These are phyloP conservation scores for Paraphaeosphaeria sporulosa DNA, from an alignment of 2,329 filamentous ascomycete genomes.

Conservation along the genomic window DNA sequence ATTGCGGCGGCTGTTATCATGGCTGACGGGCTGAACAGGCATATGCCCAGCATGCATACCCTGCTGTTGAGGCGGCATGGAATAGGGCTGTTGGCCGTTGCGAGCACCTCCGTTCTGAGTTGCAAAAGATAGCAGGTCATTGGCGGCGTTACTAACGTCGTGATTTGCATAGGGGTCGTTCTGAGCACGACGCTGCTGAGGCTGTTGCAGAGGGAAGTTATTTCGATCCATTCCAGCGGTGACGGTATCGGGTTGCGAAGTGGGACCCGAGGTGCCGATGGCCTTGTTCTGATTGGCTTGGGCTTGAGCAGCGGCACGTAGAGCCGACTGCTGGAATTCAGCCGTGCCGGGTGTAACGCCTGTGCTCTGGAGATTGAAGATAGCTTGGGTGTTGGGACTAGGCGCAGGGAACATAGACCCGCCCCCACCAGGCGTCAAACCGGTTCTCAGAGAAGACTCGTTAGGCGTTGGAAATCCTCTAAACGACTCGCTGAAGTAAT, in stretches of 20 bases:
- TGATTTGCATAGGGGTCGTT: conserved; percentile 81
- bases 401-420: conserved; percentile 97
- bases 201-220: conserved; percentile 55
- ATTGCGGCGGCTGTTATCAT: conserved; percentile 60
- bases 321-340: conserved; percentile 92
- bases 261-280: conserved; percentile 50
- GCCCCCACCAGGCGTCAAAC: conserved; percentile 90
- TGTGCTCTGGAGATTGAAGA: conserved; percentile 81
- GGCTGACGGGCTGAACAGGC: conserved; percentile 55
- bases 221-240: conserved; percentile 61
- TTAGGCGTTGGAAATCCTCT: conserved; percentile 92
- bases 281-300: conserved; percentile 52
- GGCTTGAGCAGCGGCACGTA: conserved; percentile 73
- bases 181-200: conserved; percentile 51
- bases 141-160: conserved; percentile 91
- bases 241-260: conserved; percentile 54
- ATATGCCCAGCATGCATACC: conserved; percentile 56
- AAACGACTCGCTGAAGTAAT: conserved; percentile 89
- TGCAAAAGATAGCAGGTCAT: conserved; percentile 90
- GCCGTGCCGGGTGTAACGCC: conserved; percentile 88
- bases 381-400: conserved; percentile 83
- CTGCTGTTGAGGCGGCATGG: conserved; percentile 52
- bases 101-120: conserved; percentile 67
- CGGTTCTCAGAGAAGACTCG: conserved; percentile 91
- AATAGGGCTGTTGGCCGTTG: conserved; percentile 59